Base-by-base conservation (phyloP, 108 stramenopile genomes). In the Conticribra guillardii region DNA sequence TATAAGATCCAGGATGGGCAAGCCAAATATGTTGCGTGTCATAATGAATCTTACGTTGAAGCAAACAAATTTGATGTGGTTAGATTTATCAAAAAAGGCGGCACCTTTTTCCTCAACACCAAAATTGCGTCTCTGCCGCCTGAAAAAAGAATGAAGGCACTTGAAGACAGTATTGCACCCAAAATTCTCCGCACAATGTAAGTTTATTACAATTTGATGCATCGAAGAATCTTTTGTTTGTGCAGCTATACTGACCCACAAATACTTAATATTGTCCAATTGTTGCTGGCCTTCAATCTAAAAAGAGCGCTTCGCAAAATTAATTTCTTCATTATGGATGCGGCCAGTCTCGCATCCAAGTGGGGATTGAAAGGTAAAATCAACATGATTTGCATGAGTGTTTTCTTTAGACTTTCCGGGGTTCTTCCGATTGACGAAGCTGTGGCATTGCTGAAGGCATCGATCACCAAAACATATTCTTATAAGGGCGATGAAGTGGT, bases 401-500 rank as follows among this genome's bases (percentile, higher is more conserved):
- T 63, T 15, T 87, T 87, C 73, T 87, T 87, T 60, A 76, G 81
- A 19, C 51, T 87, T 4, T 73, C 82, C 31, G 77, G 81, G 33
- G 86, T 87, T 16, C 44, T 87, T 5, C 86, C 86, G 23, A 44
- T 87, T 45, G 65, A 84, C 3, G 74, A 82, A 11, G 81, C 86
- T 21, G 65, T 87, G 22, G 57, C 61, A 1, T 63, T 87, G 2
- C 59, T 87, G 30, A 82, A 77, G 50, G 66, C 76, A 49, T 64
- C 86, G 47, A 80, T 84, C 30, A 65, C 30, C 21, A 87, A 87
- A 60, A 67, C 81, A 0, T 87, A 87, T 46, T 56, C 77, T 11
- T 60, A 87, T 64, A 87, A 84, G 60, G 86, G 86, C 50, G 86
- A 84, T 23, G 83, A 82, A 29, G 73, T 87, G 45, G 86, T 87